Conservation (phyloP, 2,329 filamentous ascomycete genomes). For the Aspergillus ruber region DNA sequence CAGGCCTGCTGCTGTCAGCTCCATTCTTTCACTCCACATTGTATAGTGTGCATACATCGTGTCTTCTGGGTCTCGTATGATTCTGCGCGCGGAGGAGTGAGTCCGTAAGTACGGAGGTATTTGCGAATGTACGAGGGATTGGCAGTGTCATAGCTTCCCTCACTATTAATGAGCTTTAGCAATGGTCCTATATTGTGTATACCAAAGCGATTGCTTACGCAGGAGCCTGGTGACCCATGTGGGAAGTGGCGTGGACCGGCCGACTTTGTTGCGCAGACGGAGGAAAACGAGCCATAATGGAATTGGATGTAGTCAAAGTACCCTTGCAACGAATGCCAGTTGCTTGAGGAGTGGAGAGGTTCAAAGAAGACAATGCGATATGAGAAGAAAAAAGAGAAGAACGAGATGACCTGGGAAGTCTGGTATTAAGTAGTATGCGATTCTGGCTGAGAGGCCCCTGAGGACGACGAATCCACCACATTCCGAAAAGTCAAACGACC, state of each 20-base stretch:
- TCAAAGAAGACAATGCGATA: slow-evolving; percentile 10
- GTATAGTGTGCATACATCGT: slow-evolving; percentile 31
- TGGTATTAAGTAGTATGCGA: not conserved
- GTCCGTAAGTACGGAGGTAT: slow-evolving; percentile 46
- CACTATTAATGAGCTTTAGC: slow-evolving; percentile 17
- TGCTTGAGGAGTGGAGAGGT: slow-evolving; percentile 1
- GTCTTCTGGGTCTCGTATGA: slow-evolving; percentile 45
- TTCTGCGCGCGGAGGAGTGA: slow-evolving; percentile 45
- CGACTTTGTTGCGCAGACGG: slow-evolving; percentile 26
- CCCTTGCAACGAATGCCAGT: slow-evolving; percentile 9
- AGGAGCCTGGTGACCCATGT: slow-evolving; percentile 25
- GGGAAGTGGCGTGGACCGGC: slow-evolving; percentile 30
- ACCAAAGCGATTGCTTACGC: slow-evolving; percentile 19
- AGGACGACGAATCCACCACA: not conserved
- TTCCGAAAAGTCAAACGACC: not conserved
- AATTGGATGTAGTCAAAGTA: slow-evolving; percentile 18
- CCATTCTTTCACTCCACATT: not conserved
- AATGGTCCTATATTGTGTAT: too few species aligned
- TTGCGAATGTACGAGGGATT: slow-evolving; percentile 46
- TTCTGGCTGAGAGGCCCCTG: not conserved
- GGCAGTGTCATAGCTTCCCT: slow-evolving; percentile 44
- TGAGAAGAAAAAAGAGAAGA: slow-evolving; percentile 5
- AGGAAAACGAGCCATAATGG: slow-evolving; percentile 32
- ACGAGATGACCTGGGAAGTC: not conserved
- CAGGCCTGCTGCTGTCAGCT: slow-evolving; percentile 26